phyloP scores from a whole-genome alignment of 169 alveolate species.

The Amoebophrya sp. region DNA sequence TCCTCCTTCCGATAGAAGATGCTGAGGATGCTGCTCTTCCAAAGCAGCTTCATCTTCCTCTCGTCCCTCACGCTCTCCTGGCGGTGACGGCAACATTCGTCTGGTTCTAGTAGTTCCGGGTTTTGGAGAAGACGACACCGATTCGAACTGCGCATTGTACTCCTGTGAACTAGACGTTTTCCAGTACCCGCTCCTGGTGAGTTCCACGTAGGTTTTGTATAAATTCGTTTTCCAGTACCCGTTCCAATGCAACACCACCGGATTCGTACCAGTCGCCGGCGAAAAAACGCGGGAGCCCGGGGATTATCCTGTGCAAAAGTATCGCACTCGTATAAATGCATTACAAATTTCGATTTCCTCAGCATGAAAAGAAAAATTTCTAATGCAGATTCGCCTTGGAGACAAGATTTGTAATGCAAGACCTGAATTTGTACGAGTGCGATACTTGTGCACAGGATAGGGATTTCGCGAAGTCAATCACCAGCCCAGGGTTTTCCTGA shows the following conservation, averaged over 20 bases:
- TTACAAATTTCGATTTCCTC: no score
- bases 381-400: no score
- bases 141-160: no score
- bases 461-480: background rate
- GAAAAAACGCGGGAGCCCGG: background rate
- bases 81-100: background rate
- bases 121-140: background rate
- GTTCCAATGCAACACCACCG: background rate
- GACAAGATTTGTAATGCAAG: no score
- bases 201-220: background rate
- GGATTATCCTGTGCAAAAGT: no score
- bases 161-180: no score
- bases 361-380: no score
- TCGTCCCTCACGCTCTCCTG: background rate
- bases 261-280: background rate
- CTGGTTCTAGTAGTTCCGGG: background rate
- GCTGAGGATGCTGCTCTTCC: background rate
- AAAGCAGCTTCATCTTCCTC: background rate
- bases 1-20: no score
- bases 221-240: conserved; percentile 1
- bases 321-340: no score
- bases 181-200: background rate
- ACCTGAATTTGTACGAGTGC: no score
- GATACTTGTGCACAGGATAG: no score
- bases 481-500: background rate